Conservation (phyloP, 2,329 filamentous ascomycete species). For the Colletotrichum caudatum region DNA sequence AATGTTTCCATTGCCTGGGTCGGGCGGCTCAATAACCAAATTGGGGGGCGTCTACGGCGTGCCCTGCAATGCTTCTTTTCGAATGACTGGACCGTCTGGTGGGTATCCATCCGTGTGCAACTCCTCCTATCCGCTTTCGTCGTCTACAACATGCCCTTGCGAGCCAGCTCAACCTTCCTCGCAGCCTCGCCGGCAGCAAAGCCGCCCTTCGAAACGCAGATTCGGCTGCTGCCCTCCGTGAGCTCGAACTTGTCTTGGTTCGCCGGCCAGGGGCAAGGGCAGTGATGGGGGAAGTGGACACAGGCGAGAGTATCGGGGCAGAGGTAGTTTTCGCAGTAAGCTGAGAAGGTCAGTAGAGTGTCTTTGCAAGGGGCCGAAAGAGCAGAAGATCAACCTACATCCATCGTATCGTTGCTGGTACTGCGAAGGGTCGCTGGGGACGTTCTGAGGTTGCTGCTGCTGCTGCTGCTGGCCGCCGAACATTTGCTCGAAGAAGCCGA, state of each 20-base stretch:
- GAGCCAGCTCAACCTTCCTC: constrained; percentile 82
- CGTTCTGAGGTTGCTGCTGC: constrained; percentile 73
- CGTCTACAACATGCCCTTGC: constrained; percentile 78
- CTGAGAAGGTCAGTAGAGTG: constrained; percentile 54
- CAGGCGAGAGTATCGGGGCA: constrained; percentile 95
- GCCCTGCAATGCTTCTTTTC: constrained; percentile 12
- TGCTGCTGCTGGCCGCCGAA: constrained; percentile 71
- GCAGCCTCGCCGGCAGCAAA: constrained; percentile 78
- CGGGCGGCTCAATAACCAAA: constrained; percentile 13
- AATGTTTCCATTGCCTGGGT: not conserved
- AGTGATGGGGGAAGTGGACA: constrained; percentile 97
- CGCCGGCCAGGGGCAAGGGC: constrained; percentile 85
- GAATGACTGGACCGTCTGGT: not conserved
- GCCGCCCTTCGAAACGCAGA: constrained; percentile 81
- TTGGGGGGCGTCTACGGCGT: not conserved
- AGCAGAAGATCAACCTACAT: constrained; percentile 60
- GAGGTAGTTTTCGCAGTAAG: constrained; percentile 92
- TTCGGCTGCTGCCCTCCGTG: constrained; percentile 76
- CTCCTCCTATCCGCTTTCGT: not conserved
- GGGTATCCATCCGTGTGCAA: not conserved
- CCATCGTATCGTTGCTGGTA: constrained; percentile 79
- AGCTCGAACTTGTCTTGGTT: constrained; percentile 84
- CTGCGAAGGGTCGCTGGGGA: constrained; percentile 83
- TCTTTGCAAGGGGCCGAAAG: not conserved
- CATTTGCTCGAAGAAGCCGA: constrained; percentile 99